Base-by-base conservation (phyloP, 768 basidiomycete species). In the Mycena pura region DNA sequence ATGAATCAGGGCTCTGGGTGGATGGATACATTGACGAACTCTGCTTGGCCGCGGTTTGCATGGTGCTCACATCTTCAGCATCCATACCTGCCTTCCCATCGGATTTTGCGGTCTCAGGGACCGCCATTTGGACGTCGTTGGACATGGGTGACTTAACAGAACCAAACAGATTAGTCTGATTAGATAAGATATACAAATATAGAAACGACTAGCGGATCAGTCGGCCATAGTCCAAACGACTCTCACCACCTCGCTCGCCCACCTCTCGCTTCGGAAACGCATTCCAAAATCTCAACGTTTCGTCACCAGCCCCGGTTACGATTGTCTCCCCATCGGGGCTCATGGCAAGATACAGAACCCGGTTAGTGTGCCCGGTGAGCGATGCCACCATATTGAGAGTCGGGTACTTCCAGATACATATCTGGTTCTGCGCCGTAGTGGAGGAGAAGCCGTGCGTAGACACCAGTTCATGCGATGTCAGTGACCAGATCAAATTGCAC, bases 401-500 rank as follows among this genome's bases (percentile, higher is more conserved):
- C 0, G 96, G 96, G 74, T 97, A 99, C 71, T 90, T 90, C 95
- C 95, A 95, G 59, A 95, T 92, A 68, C 92, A 94, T 47, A 96
- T 95, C 72, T 99, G 96, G 74, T 99, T 97, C 73, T 97, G 95
- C 2, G 95, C 91, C 0, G 93, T 88, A 3, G 93, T 94, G 6
- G 90, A 92, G 13, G 94, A 96, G 78, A 95, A 99, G 1, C 96
- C 96, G 68, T 99, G 96, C 0, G 96, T 99, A 11, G 96, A 97
- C 27, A 99, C 96, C 25, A 99, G 86, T 75, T 99, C 96, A 66
- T 97, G 95, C 2, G 96, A 96, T 7, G 93, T 99, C 31, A 89
- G 78, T 0, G 94, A 95, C 95, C 95, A 99, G 61, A 95, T 92
- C 55, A 99, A 86, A 77, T 99, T 99, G 81, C 96, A 98, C 39